Conservation (phyloP, 139 green algal genomes). For the Desmodesmus armatus region DNA sequence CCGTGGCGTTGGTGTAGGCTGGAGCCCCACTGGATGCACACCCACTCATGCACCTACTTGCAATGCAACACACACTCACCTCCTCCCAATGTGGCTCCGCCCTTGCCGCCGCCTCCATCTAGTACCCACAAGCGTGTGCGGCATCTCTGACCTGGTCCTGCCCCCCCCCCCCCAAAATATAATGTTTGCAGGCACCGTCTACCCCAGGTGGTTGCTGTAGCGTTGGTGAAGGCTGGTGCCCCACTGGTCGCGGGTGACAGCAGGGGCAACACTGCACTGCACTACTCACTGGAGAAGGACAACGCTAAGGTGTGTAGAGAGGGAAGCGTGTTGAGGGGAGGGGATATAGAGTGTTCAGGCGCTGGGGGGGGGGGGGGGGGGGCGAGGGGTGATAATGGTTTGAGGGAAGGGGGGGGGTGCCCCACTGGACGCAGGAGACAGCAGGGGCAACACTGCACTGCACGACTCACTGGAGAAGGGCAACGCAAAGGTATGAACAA, state of each 20-base stretch:
- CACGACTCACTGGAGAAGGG: background rate
- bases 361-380: too few species aligned
- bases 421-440: background rate
- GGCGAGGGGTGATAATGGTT: too few species aligned
- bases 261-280: conserved; percentile 35
- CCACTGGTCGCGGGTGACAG: conserved; percentile 16
- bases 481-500: background rate
- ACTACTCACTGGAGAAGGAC: conserved; percentile 19
- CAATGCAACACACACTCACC: too few species aligned
- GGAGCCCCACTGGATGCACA: background rate
- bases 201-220: background rate
- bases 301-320: background rate
- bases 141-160: too few species aligned
- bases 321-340: too few species aligned
- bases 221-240: background rate
- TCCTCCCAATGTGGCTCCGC: too few species aligned
- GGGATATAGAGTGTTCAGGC: too few species aligned
- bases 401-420: too few species aligned
- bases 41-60: too few species aligned
- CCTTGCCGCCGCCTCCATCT: too few species aligned
- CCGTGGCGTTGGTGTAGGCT: background rate
- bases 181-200: background rate
- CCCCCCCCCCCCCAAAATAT: too few species aligned
- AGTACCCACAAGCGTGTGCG: too few species aligned
- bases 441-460: background rate